Conservation (phyloP, 2,329 filamentous ascomycete species). For the Penicillium sp. region DNA sequence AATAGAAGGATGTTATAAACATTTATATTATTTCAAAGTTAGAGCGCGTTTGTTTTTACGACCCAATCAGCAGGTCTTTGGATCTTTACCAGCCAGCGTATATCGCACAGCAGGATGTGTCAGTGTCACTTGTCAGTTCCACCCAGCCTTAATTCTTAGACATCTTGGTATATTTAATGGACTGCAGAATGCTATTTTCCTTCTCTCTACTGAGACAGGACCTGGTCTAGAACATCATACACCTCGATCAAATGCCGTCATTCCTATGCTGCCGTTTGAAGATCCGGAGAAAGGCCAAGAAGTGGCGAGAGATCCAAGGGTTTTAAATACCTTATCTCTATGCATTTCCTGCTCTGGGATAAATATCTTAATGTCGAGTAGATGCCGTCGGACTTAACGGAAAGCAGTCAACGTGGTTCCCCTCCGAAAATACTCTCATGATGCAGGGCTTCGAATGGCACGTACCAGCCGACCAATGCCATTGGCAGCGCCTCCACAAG, state of each 20-base stretch:
- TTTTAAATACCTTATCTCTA: too few relatives aligned
- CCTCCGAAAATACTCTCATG: conserved; percentile 49
- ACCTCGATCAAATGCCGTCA: conserved; percentile 11
- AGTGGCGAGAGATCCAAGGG: conserved; percentile 16
- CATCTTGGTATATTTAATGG: background rate
- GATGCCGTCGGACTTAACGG: conserved; percentile 25
- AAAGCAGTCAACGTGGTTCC: conserved; percentile 25
- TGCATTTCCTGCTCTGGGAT: background rate
- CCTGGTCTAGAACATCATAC: background rate
- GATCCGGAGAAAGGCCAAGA: conserved; percentile 3
- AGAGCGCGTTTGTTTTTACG: background rate
- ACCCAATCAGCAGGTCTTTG: background rate
- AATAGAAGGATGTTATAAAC: background rate
- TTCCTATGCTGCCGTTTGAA: conserved; percentile 12
- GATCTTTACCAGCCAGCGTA: background rate
- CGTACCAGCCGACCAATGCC: conserved; percentile 57
- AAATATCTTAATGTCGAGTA: conserved; percentile 4
- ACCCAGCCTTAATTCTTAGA: background rate
- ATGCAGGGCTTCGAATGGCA: conserved; percentile 75
- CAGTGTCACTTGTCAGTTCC: background rate
- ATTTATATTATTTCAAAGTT: background rate
- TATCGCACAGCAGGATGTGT: background rate
- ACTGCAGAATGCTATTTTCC: background rate
- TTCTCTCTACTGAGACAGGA: background rate
- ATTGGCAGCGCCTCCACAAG: conserved; percentile 59